Base-by-base conservation (phyloP, 176 grass and related monocot species). In the Hordeum marinum region DNA sequence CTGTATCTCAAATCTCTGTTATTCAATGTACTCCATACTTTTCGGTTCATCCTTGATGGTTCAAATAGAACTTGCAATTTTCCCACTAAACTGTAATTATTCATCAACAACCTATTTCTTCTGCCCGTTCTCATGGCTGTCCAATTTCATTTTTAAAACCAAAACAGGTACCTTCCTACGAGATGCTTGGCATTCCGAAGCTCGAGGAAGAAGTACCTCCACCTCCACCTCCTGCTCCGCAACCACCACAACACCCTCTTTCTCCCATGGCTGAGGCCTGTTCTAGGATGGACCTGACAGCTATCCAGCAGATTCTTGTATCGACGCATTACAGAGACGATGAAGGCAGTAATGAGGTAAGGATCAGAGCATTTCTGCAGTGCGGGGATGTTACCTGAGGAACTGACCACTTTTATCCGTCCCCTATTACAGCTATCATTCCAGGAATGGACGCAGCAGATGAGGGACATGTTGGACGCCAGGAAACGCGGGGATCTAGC, bases 371-470 rank as follows among this genome's bases (percentile, higher is more conserved):
- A 41, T 27, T 63, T 63, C 9, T 26, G 6, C 2, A 26, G n/a
- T 26, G 9, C 4, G 17, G 17, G 31, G 18, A 4, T 62, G 15
- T 72, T 41, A 80, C 24, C 12, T 45, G 62, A 72, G 35, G 40
- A 80, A 63, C 43, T 54, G 40, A 35, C 52, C 42, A 10, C 32
- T 77, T 77, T n/a, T 46, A 8, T 41, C 61, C 17, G 20, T 68
- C 34, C 68, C 7, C 45, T 79, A 39, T 83, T 85, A 84, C 80
- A 98, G 96, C 83, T 98, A 63, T 98, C 96, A 21, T 98, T 98
- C 83, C 96, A 98, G 61, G 96, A 98, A 87, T 98, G 96, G 96
- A 98, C 96, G 77, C 93, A 98, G 46, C 93, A 95, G 84, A 98
- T 98, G 96, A 95, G 93, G 78, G 96, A 98, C 78, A 98, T 95